These are phyloP conservation scores for Torrubiella hemipterigena DNA, from an alignment of 2,329 filamentous ascomycete species.

Conservation along the genomic window DNA sequence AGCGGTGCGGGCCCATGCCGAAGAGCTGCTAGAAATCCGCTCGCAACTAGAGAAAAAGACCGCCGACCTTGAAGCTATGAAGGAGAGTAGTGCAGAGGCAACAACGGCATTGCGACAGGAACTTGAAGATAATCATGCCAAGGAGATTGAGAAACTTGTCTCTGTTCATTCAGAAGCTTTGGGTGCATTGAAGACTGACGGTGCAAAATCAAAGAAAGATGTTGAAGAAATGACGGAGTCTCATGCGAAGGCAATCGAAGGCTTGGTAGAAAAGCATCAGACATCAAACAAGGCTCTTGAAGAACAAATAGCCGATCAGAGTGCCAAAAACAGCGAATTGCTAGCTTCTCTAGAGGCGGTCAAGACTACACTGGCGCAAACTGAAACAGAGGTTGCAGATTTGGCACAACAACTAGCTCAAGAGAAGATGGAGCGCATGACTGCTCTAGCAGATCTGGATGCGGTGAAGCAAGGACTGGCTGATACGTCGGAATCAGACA, in stretches of 20 bases:
- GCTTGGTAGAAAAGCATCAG: constrained; percentile 26
- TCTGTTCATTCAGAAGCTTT: constrained; percentile 28
- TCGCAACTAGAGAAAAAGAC: constrained; percentile 25
- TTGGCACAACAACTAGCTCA: constrained; percentile 42
- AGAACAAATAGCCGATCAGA: constrained; percentile 22
- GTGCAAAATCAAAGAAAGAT: constrained; percentile 25
- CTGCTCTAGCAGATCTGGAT: constrained; percentile 48
- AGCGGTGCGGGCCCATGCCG: constrained; percentile 1
- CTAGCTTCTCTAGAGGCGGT: constrained; percentile 23
- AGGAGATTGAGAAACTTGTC: constrained; percentile 34
- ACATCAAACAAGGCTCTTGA: constrained; percentile 19
- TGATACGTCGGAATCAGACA: constrained; percentile 42
- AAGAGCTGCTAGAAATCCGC: constrained; percentile 21
- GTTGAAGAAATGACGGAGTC: constrained; percentile 27
- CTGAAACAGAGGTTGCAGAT: constrained; percentile 34
- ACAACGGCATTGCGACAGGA: constrained; percentile 32
- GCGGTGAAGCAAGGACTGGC: constrained; percentile 42
- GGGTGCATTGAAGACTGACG: constrained; percentile 26
- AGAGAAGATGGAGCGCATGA: constrained; percentile 49
- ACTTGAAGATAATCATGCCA: constrained; percentile 30
- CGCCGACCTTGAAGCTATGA: constrained; percentile 32
- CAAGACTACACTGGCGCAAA: constrained; percentile 30
- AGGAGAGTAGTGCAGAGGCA: constrained; percentile 29
- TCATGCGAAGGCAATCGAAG: constrained; percentile 24
- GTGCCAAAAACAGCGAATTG: constrained; percentile 21